Evolutionary conservation across 495 filamentous ascomycete species (phyloP).

Genomic region (Aspergillus coremiiformis): DNA sequence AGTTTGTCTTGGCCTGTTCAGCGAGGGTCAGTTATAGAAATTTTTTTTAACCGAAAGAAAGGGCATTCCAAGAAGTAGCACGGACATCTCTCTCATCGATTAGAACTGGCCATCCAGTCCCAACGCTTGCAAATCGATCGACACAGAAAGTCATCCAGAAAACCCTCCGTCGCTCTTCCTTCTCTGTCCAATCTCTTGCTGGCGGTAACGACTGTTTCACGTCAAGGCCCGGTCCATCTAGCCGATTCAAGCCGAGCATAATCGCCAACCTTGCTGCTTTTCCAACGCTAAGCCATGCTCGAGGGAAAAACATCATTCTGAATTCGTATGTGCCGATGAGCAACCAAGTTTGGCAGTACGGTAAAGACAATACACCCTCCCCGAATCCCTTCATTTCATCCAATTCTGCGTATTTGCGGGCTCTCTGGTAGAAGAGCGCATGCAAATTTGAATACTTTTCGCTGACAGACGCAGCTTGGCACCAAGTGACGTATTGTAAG

Average conservation of each 20-base stretch:
- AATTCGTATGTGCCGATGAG: slow-evolving; percentile 84
- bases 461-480: slow-evolving; percentile 69
- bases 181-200: slow-evolving; percentile 86
- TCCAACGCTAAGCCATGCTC: slow-evolving; percentile 90
- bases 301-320: slow-evolving; percentile 94
- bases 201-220: slow-evolving; percentile 86
- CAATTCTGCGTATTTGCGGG: slow-evolving; percentile 80
- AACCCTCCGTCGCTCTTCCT: slow-evolving; percentile 81
- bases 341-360: slow-evolving; percentile 74
- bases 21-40: slow-evolving; percentile 8
- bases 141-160: slow-evolving; percentile 92
- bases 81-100: slow-evolving; percentile 84
- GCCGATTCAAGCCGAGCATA: slow-evolving; percentile 89
- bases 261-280: slow-evolving; percentile 66
- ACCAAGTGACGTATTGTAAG: slow-evolving; percentile 92
- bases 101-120: slow-evolving; percentile 93
- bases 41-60: background rate
- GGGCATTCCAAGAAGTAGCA: background rate
- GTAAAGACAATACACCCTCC: slow-evolving; percentile 74
- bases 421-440: slow-evolving; percentile 77
- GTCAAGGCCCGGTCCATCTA: slow-evolving; percentile 81
- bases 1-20: slow-evolving; percentile 65
- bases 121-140: slow-evolving; percentile 92
- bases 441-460: slow-evolving; percentile 73
- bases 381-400: slow-evolving; percentile 93